A percentile compares a stretch with the other conserved stretches of the same genome.
These are phyloP conservation scores for Seminavis robusta DNA, from an alignment of 108 stramenopile species.

Conservation along the genomic window DNA sequence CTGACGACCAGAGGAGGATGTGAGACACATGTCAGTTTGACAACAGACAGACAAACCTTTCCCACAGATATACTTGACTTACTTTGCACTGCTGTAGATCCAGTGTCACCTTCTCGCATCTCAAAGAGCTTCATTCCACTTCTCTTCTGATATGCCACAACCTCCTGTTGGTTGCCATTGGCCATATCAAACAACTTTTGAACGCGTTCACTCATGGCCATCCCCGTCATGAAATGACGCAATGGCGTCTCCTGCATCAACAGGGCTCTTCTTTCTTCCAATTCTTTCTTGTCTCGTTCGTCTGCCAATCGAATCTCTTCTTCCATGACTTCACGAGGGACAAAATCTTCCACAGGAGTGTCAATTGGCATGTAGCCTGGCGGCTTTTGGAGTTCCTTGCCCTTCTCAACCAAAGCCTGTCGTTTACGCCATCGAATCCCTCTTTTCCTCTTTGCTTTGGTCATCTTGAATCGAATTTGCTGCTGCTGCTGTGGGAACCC, in stretches of 20 bases:
- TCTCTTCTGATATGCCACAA: conserved; percentile 74
- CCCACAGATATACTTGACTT: conserved; percentile 3
- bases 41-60: neutral
- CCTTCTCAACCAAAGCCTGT: conserved; percentile 28
- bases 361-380: conserved; percentile 61
- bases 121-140: conserved; percentile 88
- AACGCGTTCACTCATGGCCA: conserved; percentile 60
- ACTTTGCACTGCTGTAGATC: conserved; percentile 57
- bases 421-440: conserved; percentile 25
- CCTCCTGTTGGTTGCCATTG: conserved; percentile 76
- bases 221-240: conserved; percentile 20
- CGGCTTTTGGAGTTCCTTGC: conserved; percentile 40
- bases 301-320: conserved; percentile 51
- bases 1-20: conserved; percentile 34
- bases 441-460: conserved; percentile 37
- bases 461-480: conserved; percentile 37
- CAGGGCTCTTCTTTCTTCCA: conserved; percentile 58
- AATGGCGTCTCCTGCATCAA: conserved; percentile 15
- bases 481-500: conserved; percentile 18
- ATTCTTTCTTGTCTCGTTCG: conserved; percentile 38
- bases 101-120: conserved; percentile 82
- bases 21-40: conserved; percentile 11
- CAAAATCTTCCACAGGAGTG: conserved; percentile 61
- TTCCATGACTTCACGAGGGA: conserved; percentile 54
- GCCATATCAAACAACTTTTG: conserved; percentile 62